Evolutionary conservation across 2,329 filamentous ascomycete species (phyloP).

Genomic region (Bipolaris zeicola): DNA sequence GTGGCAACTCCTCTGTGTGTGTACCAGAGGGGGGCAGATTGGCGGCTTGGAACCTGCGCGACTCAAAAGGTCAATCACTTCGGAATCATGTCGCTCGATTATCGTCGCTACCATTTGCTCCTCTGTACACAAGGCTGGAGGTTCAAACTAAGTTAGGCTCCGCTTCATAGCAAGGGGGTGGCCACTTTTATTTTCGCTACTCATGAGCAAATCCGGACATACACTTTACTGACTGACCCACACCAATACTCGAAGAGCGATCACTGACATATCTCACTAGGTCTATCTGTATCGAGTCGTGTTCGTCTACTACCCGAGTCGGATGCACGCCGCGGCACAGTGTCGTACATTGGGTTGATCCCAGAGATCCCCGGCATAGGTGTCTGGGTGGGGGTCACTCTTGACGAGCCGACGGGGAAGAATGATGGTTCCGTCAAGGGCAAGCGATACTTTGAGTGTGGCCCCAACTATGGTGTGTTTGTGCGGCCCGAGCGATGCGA

Average conservation of each 20-base stretch:
- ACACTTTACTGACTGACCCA: background rate
- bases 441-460: constrained; percentile 72
- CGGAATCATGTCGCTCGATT: background rate
- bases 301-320: constrained; percentile 61
- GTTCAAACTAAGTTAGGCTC: background rate
- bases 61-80: background rate
- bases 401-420: constrained; percentile 82
- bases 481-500: constrained; percentile 79
- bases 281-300: constrained; percentile 35
- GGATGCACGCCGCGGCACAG: constrained; percentile 70
- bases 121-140: background rate
- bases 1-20: constrained; percentile 21
- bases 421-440: constrained; percentile 76
- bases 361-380: constrained; percentile 71
- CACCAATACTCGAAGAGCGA: background rate
- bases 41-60: background rate
- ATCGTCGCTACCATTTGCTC: background rate
- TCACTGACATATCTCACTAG: constrained; percentile 21
- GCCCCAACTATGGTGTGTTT: constrained; percentile 75
- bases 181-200: background rate
- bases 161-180: background rate
- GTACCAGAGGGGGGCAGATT: constrained; percentile 12
- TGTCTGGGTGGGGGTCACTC: constrained; percentile 71
- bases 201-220: constrained; percentile 1
- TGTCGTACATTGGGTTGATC: constrained; percentile 75